phyloP scores from a whole-genome alignment of 805 yeast genomes.

The Nakazawaea siamensis region DNA sequence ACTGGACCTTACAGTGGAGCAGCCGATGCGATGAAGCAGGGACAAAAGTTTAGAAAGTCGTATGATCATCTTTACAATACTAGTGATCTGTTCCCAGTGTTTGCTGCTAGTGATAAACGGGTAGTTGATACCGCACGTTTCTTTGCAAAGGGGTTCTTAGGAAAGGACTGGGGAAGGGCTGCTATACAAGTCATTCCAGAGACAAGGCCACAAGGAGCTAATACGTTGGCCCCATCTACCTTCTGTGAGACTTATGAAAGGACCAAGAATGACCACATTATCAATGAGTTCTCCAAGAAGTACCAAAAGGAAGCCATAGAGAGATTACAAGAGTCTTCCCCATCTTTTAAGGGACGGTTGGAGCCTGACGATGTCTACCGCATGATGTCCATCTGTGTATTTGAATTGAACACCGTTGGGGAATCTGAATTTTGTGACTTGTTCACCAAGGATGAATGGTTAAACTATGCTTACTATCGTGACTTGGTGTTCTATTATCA shows the following conservation, averaged over 20 bases:
- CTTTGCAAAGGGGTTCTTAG: conserved; percentile 55
- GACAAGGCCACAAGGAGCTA: conserved; percentile 39
- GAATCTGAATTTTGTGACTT: conserved; percentile 33
- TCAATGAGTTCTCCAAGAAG: conserved; percentile 20
- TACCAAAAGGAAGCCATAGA: conserved; percentile 22
- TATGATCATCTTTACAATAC: conserved; percentile 39
- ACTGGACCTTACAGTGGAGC: conserved; percentile 47
- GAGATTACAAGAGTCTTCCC: conserved; percentile 27
- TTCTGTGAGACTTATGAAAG: conserved; percentile 28
- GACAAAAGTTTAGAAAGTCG: conserved; percentile 35
- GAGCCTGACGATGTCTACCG: conserved; percentile 29
- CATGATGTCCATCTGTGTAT: conserved; percentile 40
- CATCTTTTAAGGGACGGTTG: conserved; percentile 26
- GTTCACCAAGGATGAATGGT: conserved; percentile 42
- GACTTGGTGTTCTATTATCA: conserved; percentile 37
- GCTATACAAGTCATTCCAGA: conserved; percentile 38
- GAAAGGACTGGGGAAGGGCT: conserved; percentile 27
- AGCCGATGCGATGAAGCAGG: conserved; percentile 38
- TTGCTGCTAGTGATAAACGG: conserved; percentile 47
- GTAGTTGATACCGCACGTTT: conserved; percentile 45
- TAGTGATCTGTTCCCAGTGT: conserved; percentile 34
- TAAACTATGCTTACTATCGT: conserved; percentile 30
- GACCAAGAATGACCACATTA: conserved; percentile 18
- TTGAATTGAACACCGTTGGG: conserved; percentile 41
- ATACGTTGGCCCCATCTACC: conserved; percentile 48